A percentile compares a stretch with the other conserved stretches of the same genome.
Conservation (phyloP, 208 protist genomes). For the Crithidia brevicula region DNA sequence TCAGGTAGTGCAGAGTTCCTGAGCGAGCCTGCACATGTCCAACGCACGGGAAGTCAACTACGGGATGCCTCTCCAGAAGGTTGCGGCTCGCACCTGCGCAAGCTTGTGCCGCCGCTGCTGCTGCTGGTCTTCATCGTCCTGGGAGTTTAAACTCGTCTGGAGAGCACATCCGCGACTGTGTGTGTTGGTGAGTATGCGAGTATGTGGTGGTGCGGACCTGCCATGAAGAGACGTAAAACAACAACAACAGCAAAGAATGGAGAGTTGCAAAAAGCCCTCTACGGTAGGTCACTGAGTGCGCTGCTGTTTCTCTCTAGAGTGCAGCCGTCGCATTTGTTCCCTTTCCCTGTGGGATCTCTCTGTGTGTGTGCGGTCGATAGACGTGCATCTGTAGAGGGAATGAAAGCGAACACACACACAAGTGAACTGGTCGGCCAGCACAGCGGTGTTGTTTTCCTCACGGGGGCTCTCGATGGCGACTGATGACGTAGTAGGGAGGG, state of each 20-base stretch:
- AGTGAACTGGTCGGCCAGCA: background rate
- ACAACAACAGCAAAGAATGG: background rate
- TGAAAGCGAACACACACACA: too few relatives aligned
- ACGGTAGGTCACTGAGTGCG: slow-evolving; percentile 8
- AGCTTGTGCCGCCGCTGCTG: background rate
- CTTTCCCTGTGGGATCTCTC: too few relatives aligned
- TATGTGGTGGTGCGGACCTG: background rate
- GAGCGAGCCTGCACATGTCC: background rate
- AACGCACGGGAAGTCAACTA: slow-evolving; percentile 21
- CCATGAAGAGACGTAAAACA: background rate
- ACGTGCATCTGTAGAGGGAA: background rate
- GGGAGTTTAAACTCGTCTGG: slow-evolving; percentile 17
- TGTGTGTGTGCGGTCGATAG: background rate
- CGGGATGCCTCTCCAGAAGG: background rate
- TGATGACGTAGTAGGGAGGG: too few relatives aligned
- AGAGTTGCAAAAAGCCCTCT: background rate
- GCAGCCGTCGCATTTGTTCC: too few relatives aligned
- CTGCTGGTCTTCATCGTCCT: background rate
- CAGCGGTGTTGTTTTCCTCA: background rate
- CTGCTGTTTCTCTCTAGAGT: background rate
- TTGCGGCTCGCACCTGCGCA: background rate
- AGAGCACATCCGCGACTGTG: background rate
- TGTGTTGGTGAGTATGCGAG: background rate
- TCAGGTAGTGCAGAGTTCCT: too few relatives aligned
- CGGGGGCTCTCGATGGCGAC: slow-evolving; percentile 5